These are phyloP conservation scores for Xylaria scruposa DNA, from an alignment of 495 filamentous ascomycete genomes.

Conservation along the genomic window DNA sequence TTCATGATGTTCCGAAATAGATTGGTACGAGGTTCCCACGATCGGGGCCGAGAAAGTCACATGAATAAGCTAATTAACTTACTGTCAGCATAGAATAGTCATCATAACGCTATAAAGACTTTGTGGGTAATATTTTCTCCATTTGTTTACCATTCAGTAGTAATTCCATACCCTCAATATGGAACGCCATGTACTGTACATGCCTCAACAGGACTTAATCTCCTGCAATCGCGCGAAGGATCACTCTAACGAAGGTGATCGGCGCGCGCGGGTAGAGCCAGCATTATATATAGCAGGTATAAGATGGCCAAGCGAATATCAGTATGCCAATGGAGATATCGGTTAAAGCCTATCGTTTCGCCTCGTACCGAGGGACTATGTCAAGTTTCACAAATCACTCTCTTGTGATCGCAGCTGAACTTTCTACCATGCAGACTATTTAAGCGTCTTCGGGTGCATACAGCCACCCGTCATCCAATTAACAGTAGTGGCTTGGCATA, in stretches of 20 bases:
- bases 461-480: not conserved
- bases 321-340: not conserved
- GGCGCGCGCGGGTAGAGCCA: not conserved
- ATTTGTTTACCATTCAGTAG: conserved; percentile 3
- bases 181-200: not conserved
- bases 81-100: conserved; percentile 19
- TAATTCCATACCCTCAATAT: not conserved
- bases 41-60: not conserved
- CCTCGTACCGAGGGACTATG: not conserved
- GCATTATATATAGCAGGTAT: not conserved
- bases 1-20: not conserved
- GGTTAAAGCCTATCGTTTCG: not conserved
- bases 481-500: conserved; percentile 7
- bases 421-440: not conserved
- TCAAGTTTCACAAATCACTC: not conserved
- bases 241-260: not conserved
- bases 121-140: conserved; percentile 4
- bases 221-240: conserved; percentile 16
- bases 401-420: not conserved
- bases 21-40: not conserved
- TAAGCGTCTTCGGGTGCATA: not conserved
- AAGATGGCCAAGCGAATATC: not conserved
- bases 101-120: conserved; percentile 9
- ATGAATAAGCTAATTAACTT: conserved; percentile 1
- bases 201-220: not conserved